A percentile compares a stretch with the other conserved stretches of the same genome.
Evolutionary conservation across 164 flowering plant genomes (phyloP).

Genomic region (Nymphaea thermarum): DNA sequence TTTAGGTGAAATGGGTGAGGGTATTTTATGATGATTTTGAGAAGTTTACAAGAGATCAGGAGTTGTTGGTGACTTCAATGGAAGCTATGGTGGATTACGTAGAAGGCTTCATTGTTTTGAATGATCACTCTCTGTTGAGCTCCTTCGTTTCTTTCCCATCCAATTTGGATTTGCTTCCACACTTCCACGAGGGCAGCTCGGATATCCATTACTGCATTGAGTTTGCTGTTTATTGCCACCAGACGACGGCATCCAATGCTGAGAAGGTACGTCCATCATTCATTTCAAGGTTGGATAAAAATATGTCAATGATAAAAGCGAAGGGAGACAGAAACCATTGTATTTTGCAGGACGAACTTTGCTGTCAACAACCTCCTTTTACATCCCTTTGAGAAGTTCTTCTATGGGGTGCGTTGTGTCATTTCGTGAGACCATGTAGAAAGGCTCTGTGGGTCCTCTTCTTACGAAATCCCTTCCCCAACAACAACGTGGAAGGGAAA

Average conservation of each 20-base stretch:
- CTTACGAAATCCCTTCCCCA: no score
- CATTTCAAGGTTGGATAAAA: no score
- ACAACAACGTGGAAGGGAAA: no score
- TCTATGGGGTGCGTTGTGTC: no score
- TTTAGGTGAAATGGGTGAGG: constrained; percentile 30
- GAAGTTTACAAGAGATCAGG: constrained; percentile 19
- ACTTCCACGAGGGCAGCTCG: constrained; percentile 9
- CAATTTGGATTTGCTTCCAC: constrained; percentile 9
- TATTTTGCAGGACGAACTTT: no score
- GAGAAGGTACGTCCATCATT: constrained; percentile 10
- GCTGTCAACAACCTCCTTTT: no score
- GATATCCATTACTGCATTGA: constrained; percentile 22
- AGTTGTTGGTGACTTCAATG: constrained; percentile 17
- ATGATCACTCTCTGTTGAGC: constrained; percentile 15
- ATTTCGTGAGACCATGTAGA: no score
- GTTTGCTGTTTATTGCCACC: constrained; percentile 21
- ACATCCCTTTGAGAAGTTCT: no score
- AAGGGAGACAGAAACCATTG: no score
- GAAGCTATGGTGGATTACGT: constrained; percentile 20
- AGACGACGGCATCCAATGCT: constrained; percentile 9
- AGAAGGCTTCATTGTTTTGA: constrained; percentile 23
- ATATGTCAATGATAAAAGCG: no score
- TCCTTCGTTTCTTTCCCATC: constrained; percentile 18
- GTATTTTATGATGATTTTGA: constrained; percentile 26
- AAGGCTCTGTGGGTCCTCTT: no score